Base-by-base conservation (phyloP, 768 basidiomycete species). In the Dendrothele bispora region DNA sequence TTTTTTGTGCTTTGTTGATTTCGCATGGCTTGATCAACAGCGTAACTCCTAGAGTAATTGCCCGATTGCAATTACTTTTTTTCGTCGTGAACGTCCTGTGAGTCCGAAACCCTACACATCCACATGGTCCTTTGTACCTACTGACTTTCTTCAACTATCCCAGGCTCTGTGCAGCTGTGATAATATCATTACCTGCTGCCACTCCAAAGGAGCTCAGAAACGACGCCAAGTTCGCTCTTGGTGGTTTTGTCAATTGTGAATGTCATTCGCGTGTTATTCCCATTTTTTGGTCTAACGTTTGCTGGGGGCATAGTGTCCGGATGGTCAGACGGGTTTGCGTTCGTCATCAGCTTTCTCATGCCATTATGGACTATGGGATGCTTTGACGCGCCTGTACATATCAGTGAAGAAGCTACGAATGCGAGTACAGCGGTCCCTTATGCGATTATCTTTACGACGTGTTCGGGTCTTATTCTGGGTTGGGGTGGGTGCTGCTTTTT, bases 51-150 rank as follows among this genome's bases (percentile, higher is more conserved):
- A 61, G 70, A 8, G 43, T 83, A 22, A 69, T 91, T 15, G 88
- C 88, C 1, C 72, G 86, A 24, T 56, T 90, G 11, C 88, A 91
- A 60, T 82, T 74, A n/a, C 61, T 85, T 6, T 91, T 84, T 55
- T 78, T 88, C 18, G 52, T 78, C n/a, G 69, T 91, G 34, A 91
- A 91, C 58, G 62, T 89, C 25, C 38, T 79, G 83, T 84, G 61
- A 48, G 84, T n/a, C n/a, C 26, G 17, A 11, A 17, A 20, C 26
- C 29, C 8, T 39, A 20, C 11, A 20, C 25, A 22, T 39, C 18
- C 3, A 26, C 32, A 36, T 35, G 17, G 15, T 18, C 50, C 28
- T 30, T n/a, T 34, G 24, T 21, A 22, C 37, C 40, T 12, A 43
- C n/a, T n/a, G n/a, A n/a, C n/a, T n/a, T n/a, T n/a, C n/a, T n/a